Evolutionary conservation across 179 eudicot species (phyloP), one percentile per base, ranked within the genome.

Genomic region (Dionaea muscipula): DNA sequence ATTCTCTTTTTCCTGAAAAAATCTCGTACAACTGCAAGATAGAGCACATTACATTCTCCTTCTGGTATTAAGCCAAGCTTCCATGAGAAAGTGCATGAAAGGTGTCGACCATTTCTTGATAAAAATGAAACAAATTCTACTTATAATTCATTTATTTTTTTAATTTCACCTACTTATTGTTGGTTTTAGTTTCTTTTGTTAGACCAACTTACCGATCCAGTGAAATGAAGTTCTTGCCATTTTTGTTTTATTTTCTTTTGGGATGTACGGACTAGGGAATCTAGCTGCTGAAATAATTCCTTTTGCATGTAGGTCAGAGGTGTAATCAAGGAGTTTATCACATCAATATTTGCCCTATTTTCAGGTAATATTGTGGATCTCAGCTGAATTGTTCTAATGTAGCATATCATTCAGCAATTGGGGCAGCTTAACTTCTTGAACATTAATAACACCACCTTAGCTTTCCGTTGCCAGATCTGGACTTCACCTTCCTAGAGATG

Each of bases 401-500:
- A n/a, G n/a, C n/a, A n/a, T n/a, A n/a, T n/a, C n/a, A n/a, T n/a
- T n/a, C n/a, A n/a, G n/a, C 4, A 5, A 14, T 43, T 57, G 14
- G 62, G 35, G 31, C 0, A 43, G 48, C n/a, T 35, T n/a, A 50
- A 24, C 12, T 23, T 11, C 26, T 19, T 19, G 41, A 10, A 40
- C 15, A 17, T 35, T 40, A 11, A 13, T 19, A 18, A 37, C 41
- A 9, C 12, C 49, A 9, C n/a, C 53, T 10, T 52, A 9, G 16
- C 21, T 56, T 40, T 48, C 12, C 2, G 44, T 23, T 57, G 17
- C 50, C 66, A 81, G 88, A 81, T 72, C 66, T 81, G 62, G 88
- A 81, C 64, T 81, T 81, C 66, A 71, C 81, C 61, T 81, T 81
- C 72, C 74, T 81, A 21, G 88, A 81, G 74, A 76, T 81, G 88